These are phyloP conservation scores for Pythium insidiosum DNA, from an alignment of 352 stramenopile species.

Conservation along the genomic window DNA sequence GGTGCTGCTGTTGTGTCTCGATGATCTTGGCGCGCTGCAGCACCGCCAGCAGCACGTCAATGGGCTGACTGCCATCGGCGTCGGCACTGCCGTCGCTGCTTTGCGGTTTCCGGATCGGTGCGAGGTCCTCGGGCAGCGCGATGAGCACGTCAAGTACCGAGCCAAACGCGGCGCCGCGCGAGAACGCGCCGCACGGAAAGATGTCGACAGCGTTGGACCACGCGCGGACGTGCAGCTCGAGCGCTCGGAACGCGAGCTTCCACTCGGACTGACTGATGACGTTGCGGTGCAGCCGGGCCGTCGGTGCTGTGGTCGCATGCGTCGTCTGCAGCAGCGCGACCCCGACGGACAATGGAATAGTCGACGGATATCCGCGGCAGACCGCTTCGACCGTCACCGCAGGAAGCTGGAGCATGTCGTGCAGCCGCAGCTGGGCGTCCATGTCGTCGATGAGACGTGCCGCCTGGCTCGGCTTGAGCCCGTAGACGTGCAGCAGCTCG, in stretches of 20 bases:
- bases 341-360: slow-evolving; percentile 5
- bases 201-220: slow-evolving; percentile 41
- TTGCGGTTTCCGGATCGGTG: too few species aligned
- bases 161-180: slow-evolving; percentile 52
- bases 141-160: slow-evolving; percentile 73
- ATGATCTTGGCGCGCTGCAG: slow-evolving; percentile 33
- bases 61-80: background rate
- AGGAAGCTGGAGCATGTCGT: background rate
- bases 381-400: background rate
- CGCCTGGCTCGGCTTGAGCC: slow-evolving; percentile 33
- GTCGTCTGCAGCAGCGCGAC: slow-evolving; percentile 1
- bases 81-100: background rate
- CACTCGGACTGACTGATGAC: slow-evolving; percentile 48
- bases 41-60: slow-evolving; percentile 30
- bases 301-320: background rate
- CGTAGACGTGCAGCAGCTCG: slow-evolving; percentile 40
- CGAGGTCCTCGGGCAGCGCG: slow-evolving; percentile 15
- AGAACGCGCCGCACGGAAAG: slow-evolving; percentile 66
- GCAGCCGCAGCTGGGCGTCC: slow-evolving; percentile 3
- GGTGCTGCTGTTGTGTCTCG: slow-evolving; percentile 4
- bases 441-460: slow-evolving; percentile 15
- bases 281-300: slow-evolving; percentile 14
- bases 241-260: slow-evolving; percentile 56
- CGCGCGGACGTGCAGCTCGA: slow-evolving; percentile 50
- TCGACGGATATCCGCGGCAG: background rate